phyloP scores from a whole-genome alignment of 2,329 filamentous ascomycete genomes.

The Apiospora koreana region DNA sequence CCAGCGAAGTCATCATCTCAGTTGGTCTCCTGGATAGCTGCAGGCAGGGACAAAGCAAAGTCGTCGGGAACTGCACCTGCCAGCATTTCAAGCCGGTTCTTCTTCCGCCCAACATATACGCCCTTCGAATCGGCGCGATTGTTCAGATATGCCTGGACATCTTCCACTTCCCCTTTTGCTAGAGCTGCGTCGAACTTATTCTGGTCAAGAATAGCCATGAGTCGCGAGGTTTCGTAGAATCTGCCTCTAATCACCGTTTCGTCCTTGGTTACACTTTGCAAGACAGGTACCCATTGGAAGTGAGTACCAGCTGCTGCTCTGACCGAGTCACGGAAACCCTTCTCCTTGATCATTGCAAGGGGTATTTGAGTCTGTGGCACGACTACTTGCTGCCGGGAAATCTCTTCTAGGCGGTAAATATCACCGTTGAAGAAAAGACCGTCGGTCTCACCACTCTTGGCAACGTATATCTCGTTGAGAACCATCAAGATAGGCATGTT shows the following conservation, averaged over 20 bases:
- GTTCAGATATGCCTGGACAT: constrained; percentile 52
- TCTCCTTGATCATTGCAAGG: constrained; percentile 27
- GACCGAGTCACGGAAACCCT: constrained; percentile 31
- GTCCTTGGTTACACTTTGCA: constrained; percentile 25
- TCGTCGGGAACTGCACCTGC: constrained; percentile 20
- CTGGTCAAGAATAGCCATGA: constrained; percentile 52
- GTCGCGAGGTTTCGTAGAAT: constrained; percentile 58
- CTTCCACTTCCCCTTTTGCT: constrained; percentile 40
- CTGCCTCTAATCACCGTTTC: constrained; percentile 52
- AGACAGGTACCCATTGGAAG: constrained; percentile 34
- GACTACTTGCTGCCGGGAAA: constrained; percentile 14
- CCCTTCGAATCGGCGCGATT: constrained; percentile 51
- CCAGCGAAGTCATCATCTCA: not conserved
- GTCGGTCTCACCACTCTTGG: constrained; percentile 17
- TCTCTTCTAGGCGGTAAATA: constrained; percentile 29
- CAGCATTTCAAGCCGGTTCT: constrained; percentile 21
- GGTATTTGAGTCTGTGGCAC: constrained; percentile 21
- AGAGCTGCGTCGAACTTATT: constrained; percentile 39
- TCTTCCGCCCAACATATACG: constrained; percentile 36
- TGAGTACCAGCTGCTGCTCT: constrained; percentile 20
- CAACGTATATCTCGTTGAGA: constrained; percentile 38
- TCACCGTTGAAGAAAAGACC: constrained; percentile 28
- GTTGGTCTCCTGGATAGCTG: constrained; percentile 10
- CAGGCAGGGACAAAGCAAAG: constrained; percentile 17
- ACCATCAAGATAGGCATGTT: constrained; percentile 35